These are phyloP conservation scores for Annona cherimola DNA, from an alignment of 164 flowering plant genomes.

Conservation along the genomic window DNA sequence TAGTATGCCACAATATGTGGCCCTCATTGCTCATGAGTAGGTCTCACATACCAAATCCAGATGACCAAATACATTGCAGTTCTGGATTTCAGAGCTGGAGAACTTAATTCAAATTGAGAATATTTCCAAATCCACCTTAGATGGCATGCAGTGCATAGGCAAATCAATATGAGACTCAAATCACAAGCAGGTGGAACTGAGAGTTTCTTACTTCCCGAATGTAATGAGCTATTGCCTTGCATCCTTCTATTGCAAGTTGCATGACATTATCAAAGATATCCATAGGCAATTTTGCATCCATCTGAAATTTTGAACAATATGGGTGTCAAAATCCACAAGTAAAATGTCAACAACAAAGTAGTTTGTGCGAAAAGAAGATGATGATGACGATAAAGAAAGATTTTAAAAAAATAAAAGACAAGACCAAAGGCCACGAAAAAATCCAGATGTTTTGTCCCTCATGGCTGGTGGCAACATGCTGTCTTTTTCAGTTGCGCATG, in stretches of 20 bases:
- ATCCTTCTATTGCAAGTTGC: slow-evolving; percentile 87
- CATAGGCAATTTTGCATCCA: slow-evolving; percentile 82
- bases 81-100: background rate
- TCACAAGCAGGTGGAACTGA: background rate
- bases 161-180: background rate
- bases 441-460: background rate
- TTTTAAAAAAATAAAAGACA: background rate
- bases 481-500: no score
- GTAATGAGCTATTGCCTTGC: slow-evolving; percentile 83
- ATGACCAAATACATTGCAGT: background rate
- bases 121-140: background rate
- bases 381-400: background rate
- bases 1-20: background rate
- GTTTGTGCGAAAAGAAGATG: background rate
- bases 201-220: slow-evolving; percentile 60
- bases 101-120: background rate
- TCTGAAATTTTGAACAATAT: slow-evolving; percentile 32
- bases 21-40: background rate
- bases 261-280: slow-evolving; percentile 80
- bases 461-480: background rate
- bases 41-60: background rate
- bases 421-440: background rate
- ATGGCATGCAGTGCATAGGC: no score
- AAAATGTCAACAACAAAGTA: background rate
- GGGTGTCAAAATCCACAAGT: background rate